Evolutionary conservation across 2,329 filamentous ascomycete species (phyloP).

Genomic region (Fusarium temperatum): DNA sequence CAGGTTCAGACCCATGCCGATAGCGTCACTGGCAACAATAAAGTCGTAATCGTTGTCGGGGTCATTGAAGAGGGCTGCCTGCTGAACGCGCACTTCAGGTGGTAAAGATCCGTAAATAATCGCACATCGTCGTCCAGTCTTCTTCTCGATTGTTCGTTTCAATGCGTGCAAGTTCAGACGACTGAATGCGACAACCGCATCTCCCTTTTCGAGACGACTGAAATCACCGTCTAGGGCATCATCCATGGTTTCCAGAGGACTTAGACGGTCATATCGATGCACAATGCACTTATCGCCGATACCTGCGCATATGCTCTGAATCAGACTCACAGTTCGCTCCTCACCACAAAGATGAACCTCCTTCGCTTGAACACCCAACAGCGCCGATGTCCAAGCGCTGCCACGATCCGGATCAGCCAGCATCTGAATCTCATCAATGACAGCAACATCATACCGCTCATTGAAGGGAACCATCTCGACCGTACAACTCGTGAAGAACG

Average conservation of each 20-base stretch:
- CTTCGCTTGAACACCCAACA: slow-evolving; percentile 85
- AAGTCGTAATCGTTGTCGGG: slow-evolving; percentile 95
- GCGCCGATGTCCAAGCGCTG: slow-evolving; percentile 93
- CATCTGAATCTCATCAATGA: slow-evolving; percentile 99
- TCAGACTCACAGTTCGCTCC: slow-evolving; percentile 79
- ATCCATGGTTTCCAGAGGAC: slow-evolving; percentile 73
- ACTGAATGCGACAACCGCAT: slow-evolving; percentile 89
- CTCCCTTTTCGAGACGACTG: slow-evolving; percentile 79
- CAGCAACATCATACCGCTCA: slow-evolving; percentile 79
- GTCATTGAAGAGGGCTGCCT: slow-evolving; percentile 94
- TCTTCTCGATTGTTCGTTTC: slow-evolving; percentile 78
- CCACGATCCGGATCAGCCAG: slow-evolving; percentile 82
- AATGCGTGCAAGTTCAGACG: slow-evolving; percentile 82
- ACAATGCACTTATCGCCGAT: slow-evolving; percentile 85
- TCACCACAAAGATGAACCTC: slow-evolving; percentile 96
- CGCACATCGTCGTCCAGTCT: slow-evolving; percentile 82
- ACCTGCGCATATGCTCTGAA: slow-evolving; percentile 78
- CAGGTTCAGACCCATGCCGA: slow-evolving; percentile 96
- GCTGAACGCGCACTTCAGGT: slow-evolving; percentile 90
- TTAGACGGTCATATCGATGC: slow-evolving; percentile 85
- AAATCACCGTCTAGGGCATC: slow-evolving; percentile 72
- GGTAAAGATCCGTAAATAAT: slow-evolving; percentile 93
- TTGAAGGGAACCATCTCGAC: slow-evolving; percentile 83
- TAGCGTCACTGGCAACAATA: slow-evolving; percentile 91
- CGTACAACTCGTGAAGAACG: slow-evolving; percentile 81